Conservation (phyloP, 805 yeast genomes). For the Brettanomyces bruxellensis region DNA sequence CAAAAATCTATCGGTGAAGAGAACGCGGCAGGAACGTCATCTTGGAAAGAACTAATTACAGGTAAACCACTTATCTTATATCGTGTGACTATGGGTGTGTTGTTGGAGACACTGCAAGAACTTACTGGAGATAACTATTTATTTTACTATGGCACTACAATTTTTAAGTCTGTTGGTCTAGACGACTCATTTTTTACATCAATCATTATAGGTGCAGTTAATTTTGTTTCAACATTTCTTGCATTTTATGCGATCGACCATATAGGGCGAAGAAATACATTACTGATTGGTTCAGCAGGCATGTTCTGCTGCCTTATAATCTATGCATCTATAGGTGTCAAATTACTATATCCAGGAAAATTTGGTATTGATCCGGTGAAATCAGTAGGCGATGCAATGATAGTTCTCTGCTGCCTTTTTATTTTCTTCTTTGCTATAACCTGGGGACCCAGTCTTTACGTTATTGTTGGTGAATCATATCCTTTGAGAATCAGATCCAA, state of each 20-base stretch:
- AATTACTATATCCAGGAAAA: constrained; percentile 31
- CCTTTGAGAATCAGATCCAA: constrained; percentile 56
- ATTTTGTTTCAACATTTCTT: constrained; percentile 43
- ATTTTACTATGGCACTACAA: constrained; percentile 54
- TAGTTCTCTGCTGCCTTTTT: constrained; percentile 53
- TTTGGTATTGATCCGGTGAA: constrained; percentile 30
- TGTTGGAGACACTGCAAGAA: constrained; percentile 53
- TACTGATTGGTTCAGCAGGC: constrained; percentile 39
- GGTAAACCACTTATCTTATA: constrained; percentile 55
- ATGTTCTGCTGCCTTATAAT: constrained; percentile 49
- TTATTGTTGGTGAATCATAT: constrained; percentile 57
- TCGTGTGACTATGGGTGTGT: constrained; percentile 48
- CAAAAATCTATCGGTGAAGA: constrained; percentile 57
- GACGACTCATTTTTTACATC: constrained; percentile 47
- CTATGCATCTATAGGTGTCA: constrained; percentile 54
- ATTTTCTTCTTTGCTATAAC: constrained; percentile 61
- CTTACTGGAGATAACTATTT: constrained; percentile 56
- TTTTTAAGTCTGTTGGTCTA: constrained; percentile 49
- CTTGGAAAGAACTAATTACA: constrained; percentile 53
- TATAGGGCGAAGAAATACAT: constrained; percentile 42
- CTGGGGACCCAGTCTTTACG: constrained; percentile 67
- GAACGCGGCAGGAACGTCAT: constrained; percentile 50
- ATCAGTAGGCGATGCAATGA: constrained; percentile 53
- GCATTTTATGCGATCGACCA: constrained; percentile 44
- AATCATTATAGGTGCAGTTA: constrained; percentile 44